Evolutionary conservation across 2,329 filamentous ascomycete species (phyloP).

Genomic region (Sordariomycetes sp.): DNA sequence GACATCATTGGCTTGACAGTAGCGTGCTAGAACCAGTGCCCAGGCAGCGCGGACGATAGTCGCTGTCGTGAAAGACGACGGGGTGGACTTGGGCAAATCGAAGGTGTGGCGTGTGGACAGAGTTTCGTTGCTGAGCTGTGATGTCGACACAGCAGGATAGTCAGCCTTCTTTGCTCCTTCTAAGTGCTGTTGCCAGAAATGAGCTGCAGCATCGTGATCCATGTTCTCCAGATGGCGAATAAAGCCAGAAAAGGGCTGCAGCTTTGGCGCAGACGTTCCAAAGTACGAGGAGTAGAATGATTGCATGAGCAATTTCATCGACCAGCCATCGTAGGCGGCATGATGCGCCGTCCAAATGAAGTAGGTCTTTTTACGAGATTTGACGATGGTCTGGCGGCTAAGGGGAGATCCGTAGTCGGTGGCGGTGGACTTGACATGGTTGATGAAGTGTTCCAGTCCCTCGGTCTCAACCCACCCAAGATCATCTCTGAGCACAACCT

Average conservation of each 20-base stretch:
- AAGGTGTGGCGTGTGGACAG: no score
- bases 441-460: background rate
- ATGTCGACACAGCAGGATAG: no score
- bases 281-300: constrained; percentile 5
- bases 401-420: background rate
- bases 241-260: constrained; percentile 1
- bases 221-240: background rate
- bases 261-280: background rate
- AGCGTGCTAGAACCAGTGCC: constrained; percentile 38
- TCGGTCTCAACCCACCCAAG: constrained; percentile 1
- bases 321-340: constrained; percentile 42
- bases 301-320: constrained; percentile 24
- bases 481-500: constrained; percentile 1
- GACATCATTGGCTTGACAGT: constrained; percentile 35
- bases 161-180: background rate
- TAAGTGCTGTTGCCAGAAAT: constrained; percentile 3
- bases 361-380: background rate
- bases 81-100: no score
- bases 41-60: constrained; percentile 41
- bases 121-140: no score
- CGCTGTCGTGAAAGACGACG: constrained; percentile 34
- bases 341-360: constrained; percentile 18
- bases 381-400: background rate
- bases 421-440: background rate
- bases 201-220: background rate